Percentiles rank a stretch among this genome's conserved stretches.
Evolutionary conservation across 495 filamentous ascomycete genomes (phyloP).

Genomic region (Astrothelium subdiscretum): DNA sequence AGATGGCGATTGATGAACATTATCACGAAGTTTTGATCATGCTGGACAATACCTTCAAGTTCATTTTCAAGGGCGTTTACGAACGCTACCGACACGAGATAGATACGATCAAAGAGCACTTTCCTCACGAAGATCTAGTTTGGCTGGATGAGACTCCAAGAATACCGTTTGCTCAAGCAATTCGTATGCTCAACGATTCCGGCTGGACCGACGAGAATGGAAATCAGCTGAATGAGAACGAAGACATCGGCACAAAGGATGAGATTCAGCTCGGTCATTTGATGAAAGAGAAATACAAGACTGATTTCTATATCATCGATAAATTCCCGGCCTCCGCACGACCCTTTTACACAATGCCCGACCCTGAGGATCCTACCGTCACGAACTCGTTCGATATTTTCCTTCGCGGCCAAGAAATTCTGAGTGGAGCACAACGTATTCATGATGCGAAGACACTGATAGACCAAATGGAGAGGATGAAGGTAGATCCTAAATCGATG

Average conservation of each 20-base stretch:
- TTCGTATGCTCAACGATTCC: constrained; percentile 68
- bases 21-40: constrained; percentile 78
- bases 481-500: constrained; percentile 65
- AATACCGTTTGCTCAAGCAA: constrained; percentile 68
- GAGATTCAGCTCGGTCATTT: constrained; percentile 78
- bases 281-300: constrained; percentile 73
- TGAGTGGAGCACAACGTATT: constrained; percentile 84
- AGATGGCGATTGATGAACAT: constrained; percentile 84
- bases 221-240: constrained; percentile 50
- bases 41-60: constrained; percentile 73
- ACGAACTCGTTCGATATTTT: constrained; percentile 97
- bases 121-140: constrained; percentile 55
- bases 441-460: constrained; percentile 66
- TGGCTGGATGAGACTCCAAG: constrained; percentile 76
- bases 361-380: constrained; percentile 54
- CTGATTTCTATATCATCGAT: constrained; percentile 91
- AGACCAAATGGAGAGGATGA: constrained; percentile 61
- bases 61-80: constrained; percentile 65
- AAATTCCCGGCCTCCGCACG: constrained; percentile 77
- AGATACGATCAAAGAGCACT: constrained; percentile 43
- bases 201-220: constrained; percentile 70
- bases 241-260: constrained; percentile 73
- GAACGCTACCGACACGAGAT: constrained; percentile 33
- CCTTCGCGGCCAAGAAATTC: constrained; percentile 85
- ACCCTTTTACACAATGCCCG: constrained; percentile 92